Percentiles rank a stretch among this genome's conserved stretches.
These are phyloP conservation scores for Helminthosporium solani DNA, from an alignment of 2,329 filamentous ascomycete genomes.

Conservation along the genomic window DNA sequence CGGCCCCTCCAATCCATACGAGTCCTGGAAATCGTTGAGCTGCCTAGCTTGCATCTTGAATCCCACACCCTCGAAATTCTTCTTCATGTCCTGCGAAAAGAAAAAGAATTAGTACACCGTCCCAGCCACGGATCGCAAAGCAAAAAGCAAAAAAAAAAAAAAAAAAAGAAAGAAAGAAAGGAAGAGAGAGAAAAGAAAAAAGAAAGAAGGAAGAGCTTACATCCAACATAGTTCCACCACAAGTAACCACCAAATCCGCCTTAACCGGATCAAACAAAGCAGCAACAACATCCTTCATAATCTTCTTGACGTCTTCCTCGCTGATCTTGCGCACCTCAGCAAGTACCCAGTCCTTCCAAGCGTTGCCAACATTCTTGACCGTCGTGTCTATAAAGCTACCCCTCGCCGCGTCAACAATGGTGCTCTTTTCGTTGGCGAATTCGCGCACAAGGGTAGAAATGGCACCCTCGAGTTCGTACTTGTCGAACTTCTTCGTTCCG, in stretches of 20 bases:
- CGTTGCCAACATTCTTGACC: slow-evolving; percentile 70
- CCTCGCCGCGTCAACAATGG: slow-evolving; percentile 76
- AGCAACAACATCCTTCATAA: slow-evolving; percentile 72
- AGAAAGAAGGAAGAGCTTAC: slow-evolving; percentile 52
- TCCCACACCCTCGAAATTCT: slow-evolving; percentile 70
- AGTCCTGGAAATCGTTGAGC: slow-evolving; percentile 80
- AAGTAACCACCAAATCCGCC: slow-evolving; percentile 85
- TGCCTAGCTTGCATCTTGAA: slow-evolving; percentile 76
- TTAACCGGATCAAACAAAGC: slow-evolving; percentile 77
- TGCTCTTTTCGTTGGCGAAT: slow-evolving; percentile 86
- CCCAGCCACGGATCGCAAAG: too few relatives aligned
- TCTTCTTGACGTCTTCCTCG: slow-evolving; percentile 72
- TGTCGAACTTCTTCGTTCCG: slow-evolving; percentile 72
- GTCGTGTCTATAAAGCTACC: slow-evolving; percentile 83
- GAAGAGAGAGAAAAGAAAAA: slow-evolving; percentile 14
- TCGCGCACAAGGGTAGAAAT: slow-evolving; percentile 84
- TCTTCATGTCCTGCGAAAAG: slow-evolving; percentile 65
- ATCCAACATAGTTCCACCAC: slow-evolving; percentile 80
- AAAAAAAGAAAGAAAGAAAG: slow-evolving; percentile 18
- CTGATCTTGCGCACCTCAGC: slow-evolving; percentile 74
- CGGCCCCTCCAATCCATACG: slow-evolving; percentile 74
- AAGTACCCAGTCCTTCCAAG: slow-evolving; percentile 77
- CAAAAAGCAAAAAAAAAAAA: slow-evolving; percentile 12
- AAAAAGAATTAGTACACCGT: slow-evolving; percentile 13
- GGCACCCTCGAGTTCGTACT: slow-evolving; percentile 81